A percentile compares a stretch with the other conserved stretches of the same genome.
Evolutionary conservation across 164 flowering plant species (phyloP).

Genomic region (Taxillus chinensis): DNA sequence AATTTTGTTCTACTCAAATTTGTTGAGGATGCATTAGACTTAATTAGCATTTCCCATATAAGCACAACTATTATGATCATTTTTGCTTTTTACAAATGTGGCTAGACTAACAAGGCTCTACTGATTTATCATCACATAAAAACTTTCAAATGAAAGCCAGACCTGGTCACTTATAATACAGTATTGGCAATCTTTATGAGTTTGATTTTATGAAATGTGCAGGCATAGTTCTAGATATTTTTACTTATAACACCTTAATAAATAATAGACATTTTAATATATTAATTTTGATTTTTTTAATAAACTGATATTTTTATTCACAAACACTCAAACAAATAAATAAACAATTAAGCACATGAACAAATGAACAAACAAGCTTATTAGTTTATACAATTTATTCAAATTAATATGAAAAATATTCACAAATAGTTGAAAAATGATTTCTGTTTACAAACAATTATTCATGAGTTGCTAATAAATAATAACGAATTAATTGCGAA

Average conservation of each 20-base stretch:
- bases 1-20: constrained; percentile 22
- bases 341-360: too few species aligned
- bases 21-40: constrained; percentile 39
- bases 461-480: too few species aligned
- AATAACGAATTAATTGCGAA: too few species aligned
- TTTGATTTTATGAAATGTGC: constrained; percentile 56
- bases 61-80: constrained; percentile 36
- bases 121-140: constrained; percentile 55
- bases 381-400: too few species aligned
- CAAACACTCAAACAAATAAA: too few species aligned
- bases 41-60: constrained; percentile 33
- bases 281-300: not conserved
- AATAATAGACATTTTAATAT: constrained; percentile 51
- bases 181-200: constrained; percentile 35
- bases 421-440: too few species aligned
- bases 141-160: constrained; percentile 47
- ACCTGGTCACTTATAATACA: constrained; percentile 62
- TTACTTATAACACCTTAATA: constrained; percentile 69
- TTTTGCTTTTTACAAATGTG: constrained; percentile 45
- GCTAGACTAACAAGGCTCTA: constrained; percentile 58
- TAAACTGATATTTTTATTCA: too few species aligned
- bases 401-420: too few species aligned
- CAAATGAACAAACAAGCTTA: too few species aligned
- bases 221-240: constrained; percentile 44
- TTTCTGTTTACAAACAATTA: too few species aligned